Percentiles rank a stretch among this genome's conserved stretches.
Conservation (phyloP, 176 grass and related monocot species). For the Puya raimondii region DNA sequence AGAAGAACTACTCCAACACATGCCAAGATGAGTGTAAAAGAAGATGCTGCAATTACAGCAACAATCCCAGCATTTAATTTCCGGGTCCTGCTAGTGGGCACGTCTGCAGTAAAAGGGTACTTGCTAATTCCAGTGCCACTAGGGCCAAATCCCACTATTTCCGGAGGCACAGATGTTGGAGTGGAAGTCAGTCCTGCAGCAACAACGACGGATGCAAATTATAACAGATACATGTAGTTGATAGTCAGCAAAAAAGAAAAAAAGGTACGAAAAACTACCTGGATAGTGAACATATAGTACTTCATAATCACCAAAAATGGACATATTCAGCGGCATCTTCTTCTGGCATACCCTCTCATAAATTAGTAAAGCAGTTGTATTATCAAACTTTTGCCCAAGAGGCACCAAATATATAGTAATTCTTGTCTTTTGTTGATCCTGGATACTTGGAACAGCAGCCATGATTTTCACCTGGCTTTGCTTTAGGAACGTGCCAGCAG, state of each 20-base stretch:
- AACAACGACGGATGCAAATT: conserved; percentile 10
- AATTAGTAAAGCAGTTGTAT: conserved; percentile 55
- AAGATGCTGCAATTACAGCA: conserved; percentile 50
- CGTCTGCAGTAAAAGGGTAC: conserved; percentile 52
- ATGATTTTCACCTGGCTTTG: conserved; percentile 99
- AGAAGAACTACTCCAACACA: conserved; percentile 43
- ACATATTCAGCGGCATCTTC: conserved; percentile 53
- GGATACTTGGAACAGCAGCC: conserved; percentile 67
- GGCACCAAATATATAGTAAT: conserved; percentile 92
- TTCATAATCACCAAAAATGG: conserved; percentile 77
- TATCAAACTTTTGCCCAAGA: conserved; percentile 80
- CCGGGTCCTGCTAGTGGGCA: conserved; percentile 31
- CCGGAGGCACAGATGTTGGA: conserved; percentile 39
- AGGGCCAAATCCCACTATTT: conserved; percentile 23
- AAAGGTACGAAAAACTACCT: conserved; percentile 39
- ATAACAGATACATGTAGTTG: conserved; percentile 4
- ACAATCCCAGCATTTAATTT: conserved; percentile 75
- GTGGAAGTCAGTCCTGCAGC: conserved; percentile 52
- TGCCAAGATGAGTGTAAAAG: conserved; percentile 42
- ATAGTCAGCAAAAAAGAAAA: conserved; percentile 1
- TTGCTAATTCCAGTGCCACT: conserved; percentile 16
- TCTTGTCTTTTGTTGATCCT: conserved; percentile 74
- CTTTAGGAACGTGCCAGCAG: conserved; percentile 87
- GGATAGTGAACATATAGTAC: conserved; percentile 74
- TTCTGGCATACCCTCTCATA: conserved; percentile 77